phyloP scores from a whole-genome alignment of 225 moss, liverwort and hornwort species.

The Pseudoscleropodium purum region DNA sequence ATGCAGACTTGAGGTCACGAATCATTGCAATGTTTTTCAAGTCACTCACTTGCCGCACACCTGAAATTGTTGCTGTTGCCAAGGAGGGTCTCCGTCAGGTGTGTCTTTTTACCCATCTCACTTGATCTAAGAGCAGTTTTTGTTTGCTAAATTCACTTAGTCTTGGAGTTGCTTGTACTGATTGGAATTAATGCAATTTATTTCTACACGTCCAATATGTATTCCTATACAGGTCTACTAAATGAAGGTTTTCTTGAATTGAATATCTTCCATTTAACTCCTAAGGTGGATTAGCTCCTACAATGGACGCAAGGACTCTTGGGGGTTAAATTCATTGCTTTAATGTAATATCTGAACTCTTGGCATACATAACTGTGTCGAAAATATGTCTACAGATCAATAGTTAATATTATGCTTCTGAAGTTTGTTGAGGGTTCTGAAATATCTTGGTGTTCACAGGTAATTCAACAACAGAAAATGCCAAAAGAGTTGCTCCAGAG shows the following conservation, averaged over 20 bases:
- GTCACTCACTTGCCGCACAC: constrained; percentile 94
- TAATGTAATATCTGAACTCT: neutral
- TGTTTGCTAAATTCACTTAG: neutral
- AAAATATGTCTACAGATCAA: neutral
- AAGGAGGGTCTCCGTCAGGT: constrained; percentile 99
- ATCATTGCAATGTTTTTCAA: constrained; percentile 99
- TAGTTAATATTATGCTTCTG: neutral
- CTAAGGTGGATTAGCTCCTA: neutral
- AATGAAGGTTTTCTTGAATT: neutral
- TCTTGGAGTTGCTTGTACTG: neutral
- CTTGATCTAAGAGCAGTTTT: neutral
- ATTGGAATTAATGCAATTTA: neutral
- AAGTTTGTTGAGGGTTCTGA: neutral
- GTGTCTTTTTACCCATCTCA: neutral
- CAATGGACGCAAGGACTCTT: neutral
- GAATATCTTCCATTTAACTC: neutral
- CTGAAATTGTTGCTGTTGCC: constrained; percentile 98
- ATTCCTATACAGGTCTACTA: neutral
- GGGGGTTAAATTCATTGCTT: neutral
- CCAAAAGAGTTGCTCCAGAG: constrained; percentile 96
- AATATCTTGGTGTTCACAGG: constrained; percentile 32
- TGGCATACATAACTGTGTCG: neutral
- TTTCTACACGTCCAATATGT: neutral
- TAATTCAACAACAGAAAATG: constrained; percentile 99
- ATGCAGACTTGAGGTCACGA: constrained; percentile 88